A percentile compares a stretch with the other conserved stretches of the same genome.
Evolutionary conservation across 805 yeast species (phyloP).

Genomic region (Tetrapisispora nanseiensis): DNA sequence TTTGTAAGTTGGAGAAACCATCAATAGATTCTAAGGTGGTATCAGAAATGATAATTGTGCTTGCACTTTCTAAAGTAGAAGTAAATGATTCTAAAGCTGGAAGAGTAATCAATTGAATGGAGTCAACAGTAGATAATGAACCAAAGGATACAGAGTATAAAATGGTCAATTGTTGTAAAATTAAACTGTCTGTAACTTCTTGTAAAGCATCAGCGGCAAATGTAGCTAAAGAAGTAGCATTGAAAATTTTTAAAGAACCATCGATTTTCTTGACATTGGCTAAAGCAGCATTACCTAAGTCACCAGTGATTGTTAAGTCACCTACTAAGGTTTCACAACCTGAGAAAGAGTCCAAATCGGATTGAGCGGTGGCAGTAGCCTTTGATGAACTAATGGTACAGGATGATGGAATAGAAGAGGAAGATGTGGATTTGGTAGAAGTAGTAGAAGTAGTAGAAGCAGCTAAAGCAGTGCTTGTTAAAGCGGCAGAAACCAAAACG

Average conservation of each 20-base stretch:
- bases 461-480: conserved; percentile 3
- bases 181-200: conserved; percentile 62
- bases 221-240: conserved; percentile 51
- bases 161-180: conserved; percentile 52
- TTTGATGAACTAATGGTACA: conserved; percentile 50
- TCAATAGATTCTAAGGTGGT: conserved; percentile 59
- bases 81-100: conserved; percentile 70
- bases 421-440: conserved; percentile 17
- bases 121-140: conserved; percentile 68
- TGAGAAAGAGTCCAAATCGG: conserved; percentile 63
- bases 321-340: conserved; percentile 77
- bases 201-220: conserved; percentile 73
- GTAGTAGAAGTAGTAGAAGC: conserved; percentile 23
- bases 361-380: conserved; percentile 67
- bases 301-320: conserved; percentile 62
- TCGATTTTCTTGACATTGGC: conserved; percentile 67
- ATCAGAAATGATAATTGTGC: conserved; percentile 59
- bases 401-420: conserved; percentile 39
- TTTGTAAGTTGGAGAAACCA: conserved; percentile 44
- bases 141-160: conserved; percentile 67
- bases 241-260: conserved; percentile 62
- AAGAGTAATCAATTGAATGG: conserved; percentile 70
- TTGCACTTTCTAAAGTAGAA: conserved; percentile 67
- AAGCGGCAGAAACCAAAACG: background rate
- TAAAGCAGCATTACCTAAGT: conserved; percentile 52